Conservation (phyloP, 495 filamentous ascomycete genomes). For the Parathielavia appendiculata region DNA sequence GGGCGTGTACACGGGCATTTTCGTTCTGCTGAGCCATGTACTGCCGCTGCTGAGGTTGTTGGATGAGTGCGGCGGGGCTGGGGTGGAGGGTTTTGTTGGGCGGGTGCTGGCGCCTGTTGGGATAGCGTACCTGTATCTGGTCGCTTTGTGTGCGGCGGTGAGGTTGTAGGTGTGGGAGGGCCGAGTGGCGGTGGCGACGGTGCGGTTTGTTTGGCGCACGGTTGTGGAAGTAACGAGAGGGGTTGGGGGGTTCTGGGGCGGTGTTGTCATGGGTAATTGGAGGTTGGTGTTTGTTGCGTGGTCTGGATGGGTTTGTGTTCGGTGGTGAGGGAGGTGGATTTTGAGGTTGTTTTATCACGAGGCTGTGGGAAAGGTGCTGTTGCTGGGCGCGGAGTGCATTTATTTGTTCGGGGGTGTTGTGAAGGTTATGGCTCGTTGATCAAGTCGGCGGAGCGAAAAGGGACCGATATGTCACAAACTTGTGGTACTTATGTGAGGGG, state of each 20-base stretch:
- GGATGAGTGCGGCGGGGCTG: background rate
- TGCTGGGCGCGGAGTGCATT: background rate
- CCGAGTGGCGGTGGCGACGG: background rate
- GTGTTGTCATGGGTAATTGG: background rate
- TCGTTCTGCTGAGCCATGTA: background rate
- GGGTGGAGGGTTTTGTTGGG: no score
- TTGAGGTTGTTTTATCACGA: background rate
- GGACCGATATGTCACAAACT: no score
- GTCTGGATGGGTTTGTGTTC: background rate
- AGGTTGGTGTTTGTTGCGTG: background rate
- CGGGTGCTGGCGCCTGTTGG: background rate
- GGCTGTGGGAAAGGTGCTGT: background rate
- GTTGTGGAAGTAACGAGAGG: background rate
- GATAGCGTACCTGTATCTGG: background rate
- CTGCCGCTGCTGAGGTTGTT: background rate
- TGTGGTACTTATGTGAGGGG: no score
- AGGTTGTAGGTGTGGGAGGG: background rate
- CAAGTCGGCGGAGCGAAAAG: background rate
- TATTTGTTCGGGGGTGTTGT: conserved; percentile 2
- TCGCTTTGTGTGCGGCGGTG: no score
- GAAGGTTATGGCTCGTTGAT: background rate
- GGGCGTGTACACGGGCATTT: background rate
- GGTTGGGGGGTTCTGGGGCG: background rate
- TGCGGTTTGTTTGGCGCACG: background rate
- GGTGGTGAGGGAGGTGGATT: background rate